Percentiles rank a stretch among this genome's conserved stretches.
These are phyloP conservation scores for Lachancea meyersii DNA, from an alignment of 805 yeast species.

Conservation along the genomic window DNA sequence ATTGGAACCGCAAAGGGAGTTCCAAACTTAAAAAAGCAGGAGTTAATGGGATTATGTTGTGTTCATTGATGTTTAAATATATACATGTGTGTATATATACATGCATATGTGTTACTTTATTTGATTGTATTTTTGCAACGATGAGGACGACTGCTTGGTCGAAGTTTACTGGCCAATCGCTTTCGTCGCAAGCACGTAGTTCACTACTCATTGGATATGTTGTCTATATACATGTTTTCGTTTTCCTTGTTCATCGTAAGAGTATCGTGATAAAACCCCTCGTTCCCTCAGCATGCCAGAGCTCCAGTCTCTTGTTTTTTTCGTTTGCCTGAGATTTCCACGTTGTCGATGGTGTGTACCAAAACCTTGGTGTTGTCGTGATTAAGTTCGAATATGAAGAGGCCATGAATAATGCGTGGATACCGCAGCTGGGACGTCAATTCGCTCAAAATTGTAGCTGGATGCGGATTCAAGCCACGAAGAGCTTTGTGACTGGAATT, in stretches of 20 bases:
- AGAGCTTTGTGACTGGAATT: slow-evolving; percentile 2
- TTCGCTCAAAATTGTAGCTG: background rate
- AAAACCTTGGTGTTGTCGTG: slow-evolving; percentile 46
- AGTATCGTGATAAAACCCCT: too few species aligned
- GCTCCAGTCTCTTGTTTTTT: slow-evolving; percentile 20
- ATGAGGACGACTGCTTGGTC: too few species aligned
- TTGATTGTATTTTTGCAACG: too few species aligned
- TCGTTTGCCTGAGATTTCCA: slow-evolving; percentile 49
- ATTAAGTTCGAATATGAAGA: slow-evolving; percentile 61
- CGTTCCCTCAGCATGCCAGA: slow-evolving; percentile 21
- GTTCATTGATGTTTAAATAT: background rate
- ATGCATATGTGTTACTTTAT: too few species aligned
- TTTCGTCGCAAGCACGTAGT: too few species aligned
- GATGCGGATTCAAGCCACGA: background rate
- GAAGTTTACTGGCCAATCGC: background rate
- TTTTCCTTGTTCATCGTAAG: too few species aligned
- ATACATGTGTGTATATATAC: too few species aligned
- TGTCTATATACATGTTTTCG: background rate
- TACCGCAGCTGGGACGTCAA: slow-evolving; percentile 5
- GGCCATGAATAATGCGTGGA: slow-evolving; percentile 38
- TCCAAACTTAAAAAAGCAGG: background rate
- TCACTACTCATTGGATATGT: background rate
- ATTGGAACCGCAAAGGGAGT: background rate
- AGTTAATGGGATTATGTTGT: background rate
- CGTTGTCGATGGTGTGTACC: slow-evolving; percentile 63